These are phyloP conservation scores for Metrosideros polymorpha DNA, from an alignment of 441 rosid genomes.

Conservation along the genomic window DNA sequence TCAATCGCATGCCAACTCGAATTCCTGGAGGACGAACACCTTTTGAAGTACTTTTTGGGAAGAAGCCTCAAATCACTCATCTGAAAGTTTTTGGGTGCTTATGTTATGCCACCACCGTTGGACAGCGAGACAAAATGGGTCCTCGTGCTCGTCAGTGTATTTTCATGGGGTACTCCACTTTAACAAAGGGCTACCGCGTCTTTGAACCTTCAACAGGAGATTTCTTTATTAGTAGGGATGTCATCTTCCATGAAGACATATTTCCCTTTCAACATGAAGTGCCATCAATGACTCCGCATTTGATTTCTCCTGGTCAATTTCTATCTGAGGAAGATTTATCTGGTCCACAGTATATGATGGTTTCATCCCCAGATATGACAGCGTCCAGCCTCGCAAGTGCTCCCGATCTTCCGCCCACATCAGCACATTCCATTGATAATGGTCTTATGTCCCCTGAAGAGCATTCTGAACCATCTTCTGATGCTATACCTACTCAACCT, in stretches of 20 bases:
- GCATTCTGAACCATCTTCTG: too few relatives aligned
- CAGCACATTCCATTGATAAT: too few relatives aligned
- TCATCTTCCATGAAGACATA: neutral
- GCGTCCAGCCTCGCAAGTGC: too few relatives aligned
- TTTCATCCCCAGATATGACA: too few relatives aligned
- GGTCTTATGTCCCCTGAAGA: too few relatives aligned
- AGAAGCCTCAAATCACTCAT: accelerated
- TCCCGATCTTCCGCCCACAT: too few relatives aligned
- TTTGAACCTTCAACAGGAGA: neutral
- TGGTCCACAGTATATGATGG: neutral
- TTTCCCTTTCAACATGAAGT: neutral
- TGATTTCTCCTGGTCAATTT: neutral
- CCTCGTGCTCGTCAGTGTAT: neutral
- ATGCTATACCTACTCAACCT: too few relatives aligned
- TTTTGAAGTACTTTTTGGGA: neutral
- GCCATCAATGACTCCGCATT: too few relatives aligned
- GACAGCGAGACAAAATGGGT: neutral
- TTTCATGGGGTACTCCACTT: neutral
- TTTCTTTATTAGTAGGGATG: neutral
- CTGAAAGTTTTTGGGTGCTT: neutral
- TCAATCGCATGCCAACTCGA: neutral
- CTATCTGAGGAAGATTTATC: neutral
- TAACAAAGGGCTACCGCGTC: neutral
- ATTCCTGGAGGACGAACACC: neutral
- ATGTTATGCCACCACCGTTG: neutral